Evolutionary conservation across 2,329 filamentous ascomycete genomes (phyloP).

Genomic region (Botrytis pseudocinerea): DNA sequence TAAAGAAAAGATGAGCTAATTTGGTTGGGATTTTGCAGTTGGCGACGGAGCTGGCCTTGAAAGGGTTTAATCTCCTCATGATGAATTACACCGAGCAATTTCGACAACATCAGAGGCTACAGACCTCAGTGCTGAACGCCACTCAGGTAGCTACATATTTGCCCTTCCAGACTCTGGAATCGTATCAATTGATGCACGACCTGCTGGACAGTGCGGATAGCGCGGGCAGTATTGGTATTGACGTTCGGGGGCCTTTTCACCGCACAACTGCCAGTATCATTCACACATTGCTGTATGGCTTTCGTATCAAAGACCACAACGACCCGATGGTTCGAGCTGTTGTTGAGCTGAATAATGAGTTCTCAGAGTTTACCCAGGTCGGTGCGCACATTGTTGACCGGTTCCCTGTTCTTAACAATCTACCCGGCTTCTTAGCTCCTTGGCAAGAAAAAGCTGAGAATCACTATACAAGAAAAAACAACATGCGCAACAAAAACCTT

Average conservation of each 20-base stretch:
- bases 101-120: conserved; percentile 14
- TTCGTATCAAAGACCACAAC: conserved; percentile 16
- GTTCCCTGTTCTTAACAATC: conserved; percentile 14
- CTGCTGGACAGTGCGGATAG: neutral
- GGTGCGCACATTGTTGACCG: conserved; percentile 13
- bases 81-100: conserved; percentile 17
- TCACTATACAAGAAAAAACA: conserved; percentile 13
- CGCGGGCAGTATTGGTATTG: neutral
- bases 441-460: conserved; percentile 17
- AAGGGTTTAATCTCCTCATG: conserved; percentile 14
- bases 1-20: neutral
- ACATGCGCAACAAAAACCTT: conserved; percentile 12
- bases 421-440: conserved; percentile 12
- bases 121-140: conserved; percentile 2
- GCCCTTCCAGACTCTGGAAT: conserved; percentile 9
- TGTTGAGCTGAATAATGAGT: conserved; percentile 15
- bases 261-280: conserved; percentile 10
- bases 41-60: conserved; percentile 14
- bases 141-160: conserved; percentile 9
- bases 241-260: conserved; percentile 6
- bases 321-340: conserved; percentile 1
- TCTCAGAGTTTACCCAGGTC: conserved; percentile 11
- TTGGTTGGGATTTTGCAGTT: neutral
- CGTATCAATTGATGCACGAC: conserved; percentile 17
- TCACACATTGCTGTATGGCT: conserved; percentile 9